Evolutionary conservation across 495 filamentous ascomycete genomes (phyloP).

Genomic region (Neurospora sp.): DNA sequence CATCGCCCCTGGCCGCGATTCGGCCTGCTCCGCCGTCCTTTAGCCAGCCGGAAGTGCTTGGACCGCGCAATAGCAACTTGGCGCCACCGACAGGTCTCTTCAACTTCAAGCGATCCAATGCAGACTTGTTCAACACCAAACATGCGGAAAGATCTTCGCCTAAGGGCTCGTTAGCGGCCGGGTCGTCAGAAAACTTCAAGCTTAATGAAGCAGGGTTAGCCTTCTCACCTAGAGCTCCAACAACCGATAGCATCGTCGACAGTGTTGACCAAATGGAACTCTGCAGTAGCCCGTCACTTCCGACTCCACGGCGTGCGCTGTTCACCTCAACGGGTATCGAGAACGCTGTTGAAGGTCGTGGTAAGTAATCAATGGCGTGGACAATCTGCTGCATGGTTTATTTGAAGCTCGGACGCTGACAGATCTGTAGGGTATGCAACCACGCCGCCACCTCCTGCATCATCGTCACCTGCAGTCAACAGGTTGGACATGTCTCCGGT

Average conservation of each 20-base stretch:
- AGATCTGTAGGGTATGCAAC: slow-evolving; percentile 53
- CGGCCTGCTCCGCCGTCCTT: slow-evolving; percentile 60
- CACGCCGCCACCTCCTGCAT: slow-evolving; percentile 74
- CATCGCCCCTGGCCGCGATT: slow-evolving; percentile 90
- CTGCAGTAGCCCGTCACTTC: slow-evolving; percentile 69
- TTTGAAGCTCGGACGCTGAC: slow-evolving; percentile 13
- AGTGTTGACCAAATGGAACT: slow-evolving; percentile 15
- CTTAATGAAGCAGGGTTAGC: slow-evolving; percentile 76
- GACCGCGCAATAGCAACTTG: slow-evolving; percentile 37
- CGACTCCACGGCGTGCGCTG: slow-evolving; percentile 84
- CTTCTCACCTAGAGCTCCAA: slow-evolving; percentile 8
- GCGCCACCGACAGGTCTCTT: slow-evolving; percentile 55
- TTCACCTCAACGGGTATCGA: slow-evolving; percentile 71
- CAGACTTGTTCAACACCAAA: slow-evolving; percentile 72
- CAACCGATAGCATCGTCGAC: not conserved
- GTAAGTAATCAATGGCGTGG: slow-evolving; percentile 52
- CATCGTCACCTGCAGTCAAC: slow-evolving; percentile 68
- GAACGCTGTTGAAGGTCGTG: slow-evolving; percentile 53
- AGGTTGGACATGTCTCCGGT: slow-evolving; percentile 91
- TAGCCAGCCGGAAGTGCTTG: slow-evolving; percentile 33
- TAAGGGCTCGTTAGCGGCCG: slow-evolving; percentile 77
- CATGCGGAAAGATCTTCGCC: slow-evolving; percentile 78
- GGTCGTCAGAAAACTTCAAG: slow-evolving; percentile 93
- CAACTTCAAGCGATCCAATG: slow-evolving; percentile 25
- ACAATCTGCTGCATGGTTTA: not conserved